phyloP scores from a whole-genome alignment of 176 grass and related monocot species.

The Carex parvula region DNA sequence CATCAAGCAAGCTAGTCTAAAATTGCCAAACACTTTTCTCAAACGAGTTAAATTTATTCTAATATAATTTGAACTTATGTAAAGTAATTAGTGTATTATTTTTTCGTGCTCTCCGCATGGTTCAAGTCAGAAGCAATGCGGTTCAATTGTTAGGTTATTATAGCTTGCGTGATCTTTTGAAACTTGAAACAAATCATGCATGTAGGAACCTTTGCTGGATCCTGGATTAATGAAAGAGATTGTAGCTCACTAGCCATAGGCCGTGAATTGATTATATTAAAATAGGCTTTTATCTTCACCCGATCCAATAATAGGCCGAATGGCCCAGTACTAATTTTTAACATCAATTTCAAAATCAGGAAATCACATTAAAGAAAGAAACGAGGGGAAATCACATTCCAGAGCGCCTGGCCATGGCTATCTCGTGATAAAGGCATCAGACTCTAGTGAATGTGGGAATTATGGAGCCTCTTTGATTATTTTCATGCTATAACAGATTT shows the following conservation, averaged over 20 bases:
- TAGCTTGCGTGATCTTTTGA: not conserved
- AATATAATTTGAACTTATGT: too few species aligned
- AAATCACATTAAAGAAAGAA: not conserved
- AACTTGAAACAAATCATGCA: not conserved
- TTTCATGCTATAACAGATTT: slow-evolving; percentile 7
- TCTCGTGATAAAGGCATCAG: slow-evolving; percentile 8
- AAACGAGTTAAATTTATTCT: too few species aligned
- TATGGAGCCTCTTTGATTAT: slow-evolving; percentile 5
- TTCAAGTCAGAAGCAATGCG: too few species aligned
- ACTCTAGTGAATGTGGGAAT: not conserved
- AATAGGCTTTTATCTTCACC: not conserved
- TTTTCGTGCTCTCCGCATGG: too few species aligned
- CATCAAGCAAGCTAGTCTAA: too few species aligned
- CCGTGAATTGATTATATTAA: not conserved
- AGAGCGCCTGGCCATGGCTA: not conserved
- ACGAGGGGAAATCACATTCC: not conserved
- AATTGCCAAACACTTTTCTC: too few species aligned
- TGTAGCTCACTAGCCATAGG: not conserved
- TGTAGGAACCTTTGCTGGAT: not conserved
- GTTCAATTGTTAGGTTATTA: not conserved
- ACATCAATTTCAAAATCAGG: not conserved
- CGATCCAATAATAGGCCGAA: not conserved
- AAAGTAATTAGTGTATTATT: too few species aligned
- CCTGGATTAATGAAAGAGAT: not conserved
- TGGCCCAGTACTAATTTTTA: not conserved